Percentiles rank a stretch among this genome's conserved stretches.
Evolutionary conservation across 345 rosid species (phyloP).

Genomic region (Eutrema japonicum): DNA sequence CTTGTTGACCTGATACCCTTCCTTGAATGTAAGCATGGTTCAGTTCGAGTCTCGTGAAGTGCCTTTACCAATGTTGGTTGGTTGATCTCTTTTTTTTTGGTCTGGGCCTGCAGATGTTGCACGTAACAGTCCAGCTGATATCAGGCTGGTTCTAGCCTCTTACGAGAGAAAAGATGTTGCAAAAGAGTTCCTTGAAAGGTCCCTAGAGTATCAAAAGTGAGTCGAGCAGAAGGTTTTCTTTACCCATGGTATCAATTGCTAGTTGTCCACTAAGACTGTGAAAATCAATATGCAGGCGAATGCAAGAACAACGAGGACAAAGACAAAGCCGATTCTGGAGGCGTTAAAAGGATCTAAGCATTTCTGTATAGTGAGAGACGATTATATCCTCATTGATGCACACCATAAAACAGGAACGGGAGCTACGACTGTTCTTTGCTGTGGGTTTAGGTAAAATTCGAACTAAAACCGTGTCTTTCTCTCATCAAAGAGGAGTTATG

Average conservation of each 20-base stretch:
- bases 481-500: slow-evolving; percentile 21
- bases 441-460: slow-evolving; percentile 29
- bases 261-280: background rate
- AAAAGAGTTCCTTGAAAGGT: slow-evolving; percentile 86
- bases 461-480: slow-evolving; percentile 20
- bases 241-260: slow-evolving; percentile 7
- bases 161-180: slow-evolving; percentile 78
- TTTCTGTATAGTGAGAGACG: slow-evolving; percentile 40
- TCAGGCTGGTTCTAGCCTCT: slow-evolving; percentile 72
- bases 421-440: slow-evolving; percentile 28
- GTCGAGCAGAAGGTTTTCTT: slow-evolving; percentile 12
- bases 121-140: slow-evolving; percentile 78
- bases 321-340: slow-evolving; percentile 54
- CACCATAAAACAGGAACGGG: slow-evolving; percentile 29
- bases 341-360: slow-evolving; percentile 43
- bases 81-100: slow-evolving; percentile 6
- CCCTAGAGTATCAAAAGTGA: slow-evolving; percentile 80
- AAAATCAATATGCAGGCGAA: slow-evolving; percentile 55
- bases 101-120: slow-evolving; percentile 70
- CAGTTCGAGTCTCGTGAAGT: slow-evolving; percentile 1
- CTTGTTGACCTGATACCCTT: slow-evolving; percentile 96
- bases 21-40: slow-evolving; percentile 77
- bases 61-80: slow-evolving; percentile 7
- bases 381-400: slow-evolving; percentile 37
- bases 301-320: slow-evolving; percentile 83